These are phyloP conservation scores for Pythium myriotylum DNA, from an alignment of 352 stramenopile species.

Conservation along the genomic window DNA sequence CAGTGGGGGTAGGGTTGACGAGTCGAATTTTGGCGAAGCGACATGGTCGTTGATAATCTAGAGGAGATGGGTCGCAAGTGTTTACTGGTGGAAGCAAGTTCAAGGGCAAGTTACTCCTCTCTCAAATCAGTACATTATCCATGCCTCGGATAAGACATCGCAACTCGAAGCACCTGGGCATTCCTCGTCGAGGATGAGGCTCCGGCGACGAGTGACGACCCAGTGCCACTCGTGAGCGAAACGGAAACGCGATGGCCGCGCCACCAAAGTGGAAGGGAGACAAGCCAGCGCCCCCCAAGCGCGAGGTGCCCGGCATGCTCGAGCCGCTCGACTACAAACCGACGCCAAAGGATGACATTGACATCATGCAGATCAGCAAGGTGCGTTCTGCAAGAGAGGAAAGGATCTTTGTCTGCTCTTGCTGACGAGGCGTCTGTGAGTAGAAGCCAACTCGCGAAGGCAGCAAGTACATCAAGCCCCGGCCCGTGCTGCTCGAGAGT, in stretches of 20 bases:
- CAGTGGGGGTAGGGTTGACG: too few relatives aligned
- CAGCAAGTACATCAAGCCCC: slow-evolving; percentile 54
- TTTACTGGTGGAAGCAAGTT: neutral
- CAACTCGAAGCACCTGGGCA: too few relatives aligned
- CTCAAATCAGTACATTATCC: neutral
- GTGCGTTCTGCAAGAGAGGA: slow-evolving; percentile 19
- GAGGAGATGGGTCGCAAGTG: neutral
- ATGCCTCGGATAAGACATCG: neutral
- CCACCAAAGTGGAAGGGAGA: slow-evolving; percentile 32
- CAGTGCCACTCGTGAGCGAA: neutral
- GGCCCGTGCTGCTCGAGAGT: slow-evolving; percentile 63
- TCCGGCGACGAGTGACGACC: too few relatives aligned
- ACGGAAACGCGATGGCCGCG: slow-evolving; percentile 19
- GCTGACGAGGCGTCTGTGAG: neutral
- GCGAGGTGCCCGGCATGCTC: slow-evolving; percentile 43
- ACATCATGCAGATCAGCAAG: slow-evolving; percentile 62
- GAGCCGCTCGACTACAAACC: slow-evolving; percentile 72
- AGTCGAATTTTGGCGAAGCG: too few relatives aligned
- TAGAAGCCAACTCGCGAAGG: slow-evolving; percentile 48
- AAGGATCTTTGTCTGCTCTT: neutral
- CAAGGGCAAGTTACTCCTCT: neutral
- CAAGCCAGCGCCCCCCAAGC: slow-evolving; percentile 24
- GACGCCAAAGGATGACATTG: slow-evolving; percentile 57
- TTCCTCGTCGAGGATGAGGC: too few relatives aligned
- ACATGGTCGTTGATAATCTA: neutral